These are phyloP conservation scores for Zarea fungicola DNA, from an alignment of 2,329 filamentous ascomycete species.

Conservation along the genomic window DNA sequence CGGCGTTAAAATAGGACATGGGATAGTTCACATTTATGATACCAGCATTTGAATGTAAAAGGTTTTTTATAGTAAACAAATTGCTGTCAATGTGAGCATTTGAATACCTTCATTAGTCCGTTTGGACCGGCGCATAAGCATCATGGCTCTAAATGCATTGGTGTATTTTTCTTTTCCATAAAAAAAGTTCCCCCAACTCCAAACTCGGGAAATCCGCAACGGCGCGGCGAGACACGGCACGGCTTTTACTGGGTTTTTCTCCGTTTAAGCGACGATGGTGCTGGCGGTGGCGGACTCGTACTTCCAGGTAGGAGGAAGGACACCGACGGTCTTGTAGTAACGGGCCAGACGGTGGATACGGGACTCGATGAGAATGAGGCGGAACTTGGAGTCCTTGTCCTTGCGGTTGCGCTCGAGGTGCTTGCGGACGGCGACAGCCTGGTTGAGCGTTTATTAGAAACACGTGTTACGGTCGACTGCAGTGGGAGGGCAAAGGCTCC, in stretches of 20 bases:
- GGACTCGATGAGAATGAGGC: conserved; percentile 99
- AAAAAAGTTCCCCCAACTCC: conserved; percentile 39
- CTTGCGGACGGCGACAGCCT: conserved; percentile 98
- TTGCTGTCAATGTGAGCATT: conserved; percentile 25
- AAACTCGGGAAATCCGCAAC: conserved; percentile 34
- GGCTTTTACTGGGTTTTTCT: conserved; percentile 17
- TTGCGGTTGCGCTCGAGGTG: conserved; percentile 99
- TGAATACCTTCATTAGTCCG: conserved; percentile 30
- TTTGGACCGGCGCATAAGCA: conserved; percentile 33
- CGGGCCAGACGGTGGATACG: conserved; percentile 99
- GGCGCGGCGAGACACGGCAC: conserved; percentile 2
- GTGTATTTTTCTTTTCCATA: conserved; percentile 25
- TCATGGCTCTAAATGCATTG: conserved; percentile 42
- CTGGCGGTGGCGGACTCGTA: conserved; percentile 97
- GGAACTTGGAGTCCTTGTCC: conserved; percentile 99
- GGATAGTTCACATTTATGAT: conserved; percentile 1
- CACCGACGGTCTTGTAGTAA: conserved; percentile 97
- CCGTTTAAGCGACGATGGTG: conserved; percentile 81
- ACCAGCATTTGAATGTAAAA: conserved; percentile 7
- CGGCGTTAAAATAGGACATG: conserved; percentile 7
- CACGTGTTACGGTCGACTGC: background rate
- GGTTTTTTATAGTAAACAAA: conserved; percentile 21
- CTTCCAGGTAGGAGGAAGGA: conserved; percentile 89
- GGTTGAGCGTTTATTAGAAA: conserved; percentile 22
- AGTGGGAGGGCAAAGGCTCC: too few species aligned